Conservation (phyloP, 1,284 basidiomycete genomes). For the Cryptococcus sp. region DNA sequence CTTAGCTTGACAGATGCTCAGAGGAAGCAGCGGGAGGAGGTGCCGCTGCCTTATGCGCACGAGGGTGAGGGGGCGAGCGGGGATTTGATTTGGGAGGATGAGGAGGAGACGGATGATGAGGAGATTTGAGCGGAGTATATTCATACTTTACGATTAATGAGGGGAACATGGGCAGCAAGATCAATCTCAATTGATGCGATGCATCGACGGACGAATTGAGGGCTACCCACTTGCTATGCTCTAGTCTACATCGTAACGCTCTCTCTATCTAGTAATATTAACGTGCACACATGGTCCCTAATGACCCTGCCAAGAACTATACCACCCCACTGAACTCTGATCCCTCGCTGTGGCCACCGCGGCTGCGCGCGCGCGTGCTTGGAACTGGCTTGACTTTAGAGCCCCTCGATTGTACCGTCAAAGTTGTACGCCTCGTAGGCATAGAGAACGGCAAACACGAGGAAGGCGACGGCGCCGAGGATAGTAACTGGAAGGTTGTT, state of each 20-base stretch:
- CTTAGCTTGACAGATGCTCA: constrained; percentile 79
- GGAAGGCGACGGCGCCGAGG: constrained; percentile 75
- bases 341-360: no score
- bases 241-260: no score
- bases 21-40: constrained; percentile 68
- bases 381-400: neutral
- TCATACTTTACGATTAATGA: no score
- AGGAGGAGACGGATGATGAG: constrained; percentile 24
- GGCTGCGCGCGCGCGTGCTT: no score
- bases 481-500: constrained; percentile 80
- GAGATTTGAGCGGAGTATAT: constrained; percentile 9
- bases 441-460: constrained; percentile 76
- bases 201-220: no score
- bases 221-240: no score
- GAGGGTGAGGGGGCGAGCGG: constrained; percentile 57
- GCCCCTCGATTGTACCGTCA: neutral
- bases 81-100: constrained; percentile 32
- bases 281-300: no score
- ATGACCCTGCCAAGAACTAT: no score
- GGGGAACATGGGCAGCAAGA: no score
- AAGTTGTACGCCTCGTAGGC: constrained; percentile 61
- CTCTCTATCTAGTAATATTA: no score
- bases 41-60: constrained; percentile 82
- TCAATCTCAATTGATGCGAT: no score
- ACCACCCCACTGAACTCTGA: no score